Base-by-base conservation (phyloP, 495 filamentous ascomycete genomes). In the Hypomontagnella submonticulosa region DNA sequence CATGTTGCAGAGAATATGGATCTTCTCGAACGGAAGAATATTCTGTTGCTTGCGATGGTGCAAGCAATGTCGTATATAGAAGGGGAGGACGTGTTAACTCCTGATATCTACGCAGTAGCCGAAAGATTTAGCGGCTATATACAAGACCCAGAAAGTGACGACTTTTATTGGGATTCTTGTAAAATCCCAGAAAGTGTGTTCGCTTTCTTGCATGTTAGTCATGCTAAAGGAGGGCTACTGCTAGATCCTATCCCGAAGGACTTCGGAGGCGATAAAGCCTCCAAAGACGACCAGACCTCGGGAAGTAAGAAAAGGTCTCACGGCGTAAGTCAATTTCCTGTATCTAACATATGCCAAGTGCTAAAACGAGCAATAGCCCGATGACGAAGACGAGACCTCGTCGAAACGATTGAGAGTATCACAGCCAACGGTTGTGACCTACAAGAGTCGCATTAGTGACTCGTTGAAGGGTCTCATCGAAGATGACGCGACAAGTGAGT, bases 11-110 rank as follows among this genome's bases (percentile, higher is more conserved):
- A 73, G 0, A 63, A 67, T 1, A 13, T 81, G 23, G 63, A 75
- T 10, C 54, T 57, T 1, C 7, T 80, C 2, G 79, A 81, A 52
- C 64, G 74, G 10, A 77, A 76, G 50, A 80, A 79, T 37, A 73
- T 77, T 0, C 67, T 83, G 3, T 71, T 76, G n/a, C 41, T 77
- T 4, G 74, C 72, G 10, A 58, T 72, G 12, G 76, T 66, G 0
- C 63, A 57, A 12, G 59, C 75, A n/a, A 69, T 67, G 58, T 66
- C 66, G 4, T 67, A 73, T 16, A 61, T 82, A 4, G 73, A 72
- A 32, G 61, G 67, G 10, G 71, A 71, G 0, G 69, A 76, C 1
- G 34, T 71, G n/a, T 7, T 53, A 19, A 54, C 54, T 13, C 52
- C 32, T 0, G 67, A 71, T 36, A 75, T 77, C 1, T 68, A 76